Conservation (phyloP, 305 asterid species). For the Andrographis paniculata region DNA sequence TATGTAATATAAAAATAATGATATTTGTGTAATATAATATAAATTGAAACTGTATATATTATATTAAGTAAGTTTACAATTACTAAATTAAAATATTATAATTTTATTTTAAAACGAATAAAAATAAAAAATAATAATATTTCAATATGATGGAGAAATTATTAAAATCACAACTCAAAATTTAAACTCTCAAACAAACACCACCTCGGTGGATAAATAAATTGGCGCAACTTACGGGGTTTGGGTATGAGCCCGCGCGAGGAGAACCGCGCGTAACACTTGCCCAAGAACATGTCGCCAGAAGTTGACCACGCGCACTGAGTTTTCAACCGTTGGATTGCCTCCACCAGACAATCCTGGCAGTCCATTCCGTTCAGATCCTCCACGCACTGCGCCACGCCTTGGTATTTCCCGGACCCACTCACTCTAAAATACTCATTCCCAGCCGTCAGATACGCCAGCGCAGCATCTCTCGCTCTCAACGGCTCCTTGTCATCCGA, state of each 20-base stretch:
- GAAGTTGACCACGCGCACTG: slow-evolving; percentile 58
- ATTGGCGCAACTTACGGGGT: no score
- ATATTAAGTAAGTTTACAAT: no score
- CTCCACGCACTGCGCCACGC: slow-evolving; percentile 73
- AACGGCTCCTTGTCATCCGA: background rate
- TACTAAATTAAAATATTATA: no score
- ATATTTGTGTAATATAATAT: no score
- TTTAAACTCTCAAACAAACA: no score
- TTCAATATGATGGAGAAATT: no score
- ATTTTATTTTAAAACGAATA: no score
- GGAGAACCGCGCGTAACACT: slow-evolving; percentile 85
- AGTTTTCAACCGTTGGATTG: slow-evolving; percentile 49
- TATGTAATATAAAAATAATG: no score
- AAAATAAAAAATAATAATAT: no score
- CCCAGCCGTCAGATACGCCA: slow-evolving; percentile 30
- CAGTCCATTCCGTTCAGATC: slow-evolving; percentile 63
- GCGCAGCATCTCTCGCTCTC: slow-evolving; percentile 39
- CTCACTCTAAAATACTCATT: slow-evolving; percentile 59
- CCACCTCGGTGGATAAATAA: no score
- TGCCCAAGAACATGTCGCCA: slow-evolving; percentile 80
- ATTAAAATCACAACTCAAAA: no score
- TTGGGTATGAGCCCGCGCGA: slow-evolving; percentile 40
- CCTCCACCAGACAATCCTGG: slow-evolving; percentile 71
- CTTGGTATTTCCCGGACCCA: slow-evolving; percentile 64
- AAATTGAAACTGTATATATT: no score